These are phyloP conservation scores for Aspergillus sp. DNA, from an alignment of 2,329 filamentous ascomycete genomes.

Conservation along the genomic window DNA sequence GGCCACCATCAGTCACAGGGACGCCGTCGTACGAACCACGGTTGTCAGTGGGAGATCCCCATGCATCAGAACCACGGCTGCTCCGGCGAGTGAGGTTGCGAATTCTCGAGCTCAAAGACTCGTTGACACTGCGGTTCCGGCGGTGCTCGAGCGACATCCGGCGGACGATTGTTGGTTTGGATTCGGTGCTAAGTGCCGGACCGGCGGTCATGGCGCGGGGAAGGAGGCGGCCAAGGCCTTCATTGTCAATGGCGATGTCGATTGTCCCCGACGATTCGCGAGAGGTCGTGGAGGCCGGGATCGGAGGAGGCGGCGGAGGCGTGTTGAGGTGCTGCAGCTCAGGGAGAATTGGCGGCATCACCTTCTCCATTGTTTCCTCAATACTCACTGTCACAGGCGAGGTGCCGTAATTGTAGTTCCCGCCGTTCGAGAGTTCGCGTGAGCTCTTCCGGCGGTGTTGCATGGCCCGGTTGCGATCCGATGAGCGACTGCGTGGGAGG, in stretches of 20 bases:
- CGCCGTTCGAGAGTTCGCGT: constrained; percentile 28
- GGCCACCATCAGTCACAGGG: constrained; percentile 23
- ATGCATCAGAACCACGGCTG: constrained; percentile 51
- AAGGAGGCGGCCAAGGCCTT: constrained; percentile 40
- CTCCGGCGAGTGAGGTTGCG: constrained; percentile 62
- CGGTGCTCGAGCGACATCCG: constrained; percentile 53
- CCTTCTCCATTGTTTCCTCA: constrained; percentile 56
- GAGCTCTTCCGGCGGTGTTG: constrained; percentile 39
- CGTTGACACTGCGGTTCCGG: constrained; percentile 61
- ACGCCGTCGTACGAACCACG: constrained; percentile 35
- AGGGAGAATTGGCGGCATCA: constrained; percentile 58
- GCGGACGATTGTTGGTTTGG: constrained; percentile 36
- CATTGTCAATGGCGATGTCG: constrained; percentile 47
- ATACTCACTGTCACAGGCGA: constrained; percentile 56
- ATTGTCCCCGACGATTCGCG: constrained; percentile 45
- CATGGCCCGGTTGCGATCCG: constrained; percentile 40
- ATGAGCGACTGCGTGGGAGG: constrained; percentile 47
- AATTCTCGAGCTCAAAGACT: constrained; percentile 59
- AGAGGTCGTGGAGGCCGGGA: constrained; percentile 30
- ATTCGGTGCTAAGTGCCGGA: constrained; percentile 34
- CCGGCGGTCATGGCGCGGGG: constrained; percentile 44
- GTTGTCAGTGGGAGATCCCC: constrained; percentile 24
- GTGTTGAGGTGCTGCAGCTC: constrained; percentile 66
- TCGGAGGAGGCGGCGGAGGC: constrained; percentile 54
- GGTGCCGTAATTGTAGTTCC: constrained; percentile 32